These are phyloP conservation scores for Lodderomyces oxycetoniae DNA, from an alignment of 1,139 yeast genomes.

Conservation along the genomic window DNA sequence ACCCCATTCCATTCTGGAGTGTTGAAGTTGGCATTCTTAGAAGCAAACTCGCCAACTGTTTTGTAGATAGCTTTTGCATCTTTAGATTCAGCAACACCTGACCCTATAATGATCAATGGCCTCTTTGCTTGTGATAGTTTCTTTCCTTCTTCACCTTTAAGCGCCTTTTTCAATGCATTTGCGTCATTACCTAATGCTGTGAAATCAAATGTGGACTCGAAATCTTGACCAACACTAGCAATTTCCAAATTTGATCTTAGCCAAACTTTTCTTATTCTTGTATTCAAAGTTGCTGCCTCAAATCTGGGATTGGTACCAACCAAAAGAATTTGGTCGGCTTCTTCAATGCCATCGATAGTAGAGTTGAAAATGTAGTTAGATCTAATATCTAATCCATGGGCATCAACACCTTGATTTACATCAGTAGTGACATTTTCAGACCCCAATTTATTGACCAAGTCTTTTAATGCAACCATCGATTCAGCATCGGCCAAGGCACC, in stretches of 20 bases:
- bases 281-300: slow-evolving; percentile 85
- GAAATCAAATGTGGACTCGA: slow-evolving; percentile 71
- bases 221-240: slow-evolving; percentile 69
- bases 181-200: slow-evolving; percentile 62
- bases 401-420: slow-evolving; percentile 55
- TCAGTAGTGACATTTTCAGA: slow-evolving; percentile 82
- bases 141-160: slow-evolving; percentile 66
- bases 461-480: slow-evolving; percentile 77
- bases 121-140: slow-evolving; percentile 62
- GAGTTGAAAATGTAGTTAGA: slow-evolving; percentile 80
- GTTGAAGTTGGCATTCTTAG: slow-evolving; percentile 56
- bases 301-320: slow-evolving; percentile 87
- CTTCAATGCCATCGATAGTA: slow-evolving; percentile 74
- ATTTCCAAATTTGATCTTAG: slow-evolving; percentile 62
- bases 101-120: slow-evolving; percentile 80
- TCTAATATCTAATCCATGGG: slow-evolving; percentile 71
- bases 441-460: slow-evolving; percentile 69
- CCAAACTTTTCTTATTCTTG: slow-evolving; percentile 84
- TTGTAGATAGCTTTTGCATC: slow-evolving; percentile 64
- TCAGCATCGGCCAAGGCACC: slow-evolving; percentile 86
- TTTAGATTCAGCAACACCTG: slow-evolving; percentile 67
- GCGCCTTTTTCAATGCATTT: slow-evolving; percentile 54
- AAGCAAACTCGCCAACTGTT: slow-evolving; percentile 59
- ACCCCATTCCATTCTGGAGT: slow-evolving; percentile 80
- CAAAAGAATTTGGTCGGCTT: slow-evolving; percentile 73